Evolutionary conservation across 2,329 filamentous ascomycete species (phyloP).

Genomic region (Anthostomella pinea): DNA sequence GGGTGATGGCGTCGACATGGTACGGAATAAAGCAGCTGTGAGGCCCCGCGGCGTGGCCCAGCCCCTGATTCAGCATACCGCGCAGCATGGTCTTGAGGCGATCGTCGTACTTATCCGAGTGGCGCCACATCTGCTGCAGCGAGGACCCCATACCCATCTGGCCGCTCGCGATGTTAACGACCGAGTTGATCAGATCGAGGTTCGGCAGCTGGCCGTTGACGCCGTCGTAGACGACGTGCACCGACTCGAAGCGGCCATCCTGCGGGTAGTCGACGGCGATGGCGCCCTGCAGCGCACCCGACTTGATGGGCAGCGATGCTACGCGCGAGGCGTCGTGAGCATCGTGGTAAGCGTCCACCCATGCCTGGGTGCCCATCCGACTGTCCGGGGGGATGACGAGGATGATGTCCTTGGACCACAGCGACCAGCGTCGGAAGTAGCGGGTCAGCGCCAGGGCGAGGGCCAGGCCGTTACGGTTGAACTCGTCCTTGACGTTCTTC

Average conservation of each 20-base stretch:
- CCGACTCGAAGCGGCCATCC: slow-evolving; percentile 76
- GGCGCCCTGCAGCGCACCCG: slow-evolving; percentile 87
- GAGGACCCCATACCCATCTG: slow-evolving; percentile 88
- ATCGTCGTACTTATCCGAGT: slow-evolving; percentile 74
- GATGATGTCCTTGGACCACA: slow-evolving; percentile 99
- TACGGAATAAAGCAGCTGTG: slow-evolving; percentile 98
- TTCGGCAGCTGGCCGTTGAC: slow-evolving; percentile 95
- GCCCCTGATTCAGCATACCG: slow-evolving; percentile 87
- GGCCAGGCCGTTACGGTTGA: slow-evolving; percentile 85
- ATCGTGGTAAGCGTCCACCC: slow-evolving; percentile 97
- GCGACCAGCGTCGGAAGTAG: slow-evolving; percentile 96
- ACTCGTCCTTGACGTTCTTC: slow-evolving; percentile 72
- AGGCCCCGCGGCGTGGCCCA: slow-evolving; percentile 84
- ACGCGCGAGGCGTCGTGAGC: slow-evolving; percentile 71
- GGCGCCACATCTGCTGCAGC: slow-evolving; percentile 81
- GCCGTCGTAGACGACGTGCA: slow-evolving; percentile 93
- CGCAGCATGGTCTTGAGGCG: slow-evolving; percentile 84
- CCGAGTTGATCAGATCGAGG: slow-evolving; percentile 91
- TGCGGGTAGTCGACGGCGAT: slow-evolving; percentile 91
- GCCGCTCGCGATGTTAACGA: slow-evolving; percentile 79
- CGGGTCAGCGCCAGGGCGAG: slow-evolving; percentile 82
- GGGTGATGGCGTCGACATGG: slow-evolving; percentile 91
- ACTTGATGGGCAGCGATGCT: slow-evolving; percentile 79
- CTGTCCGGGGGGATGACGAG: slow-evolving; percentile 87
- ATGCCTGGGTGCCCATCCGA: slow-evolving; percentile 86